Evolutionary conservation across 306 rosid genomes (phyloP), one percentile per base, ranked within the genome.

Genomic region (Mimosa pudica): DNA sequence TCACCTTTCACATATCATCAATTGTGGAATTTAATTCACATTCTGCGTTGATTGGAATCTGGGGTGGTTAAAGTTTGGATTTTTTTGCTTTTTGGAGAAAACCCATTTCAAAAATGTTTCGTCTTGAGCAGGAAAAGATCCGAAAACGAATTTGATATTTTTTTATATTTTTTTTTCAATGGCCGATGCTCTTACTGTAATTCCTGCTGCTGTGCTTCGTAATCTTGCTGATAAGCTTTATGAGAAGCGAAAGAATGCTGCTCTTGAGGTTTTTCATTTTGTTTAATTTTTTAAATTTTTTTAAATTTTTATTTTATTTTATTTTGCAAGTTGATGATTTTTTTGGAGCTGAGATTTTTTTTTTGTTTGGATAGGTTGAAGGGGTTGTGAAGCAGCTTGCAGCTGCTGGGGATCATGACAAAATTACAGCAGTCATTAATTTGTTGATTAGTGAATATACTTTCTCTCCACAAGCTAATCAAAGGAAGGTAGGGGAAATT

Each of bases 181-280:
- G 99, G 96, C 91, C 60, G 99, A 93, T 74, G 94, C 87, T 78
- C 83, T 85, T 14, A 57, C 89, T 60, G 87, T 84, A 75, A 57
- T 93, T 86, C 92, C 98, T 47, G 79, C 96, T 33, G 85, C 88
- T 14, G 94, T 91, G 75, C 92, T 96, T 46, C 99, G 99, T 41
- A 96, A 93, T 81, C 96, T 96, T 68, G 82, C 99, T 74, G 99
- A 96, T 86, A 93, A 96, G 83, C 94, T 93, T 73, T 96, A 96
- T 35, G 99, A 96, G 93, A 96, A 91, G 87, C 98, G 99, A 74
- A 96, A 96, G 82, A 96, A 93, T 89, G 99, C 99, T 67, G 99
- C 99, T 68, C 91, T 93, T 81, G 98, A 96, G 93, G 99, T 96
- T 74, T 84, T n/a, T 54, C 30, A 24, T 24, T 24, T 24, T 24